Evolutionary conservation across 2,329 filamentous ascomycete species (phyloP).

Genomic region (Apiospora phragmitis): DNA sequence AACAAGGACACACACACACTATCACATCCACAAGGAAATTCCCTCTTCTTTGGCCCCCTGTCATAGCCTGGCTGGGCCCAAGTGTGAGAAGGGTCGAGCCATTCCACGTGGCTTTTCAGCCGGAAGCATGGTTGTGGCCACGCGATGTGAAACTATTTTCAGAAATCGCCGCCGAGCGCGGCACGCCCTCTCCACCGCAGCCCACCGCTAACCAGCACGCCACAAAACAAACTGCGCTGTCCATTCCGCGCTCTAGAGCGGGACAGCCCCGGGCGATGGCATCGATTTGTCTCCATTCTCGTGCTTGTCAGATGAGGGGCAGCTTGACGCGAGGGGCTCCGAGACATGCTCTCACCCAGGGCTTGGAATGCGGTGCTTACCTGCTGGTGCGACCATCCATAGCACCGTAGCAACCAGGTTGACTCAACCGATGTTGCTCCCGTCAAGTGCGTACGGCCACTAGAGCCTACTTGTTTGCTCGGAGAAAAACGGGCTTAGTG

Average conservation of each 20-base stretch:
- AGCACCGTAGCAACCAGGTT: background rate
- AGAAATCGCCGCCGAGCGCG: background rate
- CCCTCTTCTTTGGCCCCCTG: background rate
- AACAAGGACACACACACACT: background rate
- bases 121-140: background rate
- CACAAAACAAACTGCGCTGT: background rate
- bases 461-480: background rate
- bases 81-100: background rate
- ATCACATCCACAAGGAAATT: background rate
- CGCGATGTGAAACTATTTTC: slow-evolving; percentile 1
- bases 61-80: background rate
- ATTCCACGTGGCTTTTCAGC: slow-evolving; percentile 6
- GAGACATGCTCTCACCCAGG: background rate
- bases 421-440: background rate
- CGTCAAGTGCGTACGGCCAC: background rate
- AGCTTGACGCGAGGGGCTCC: background rate
- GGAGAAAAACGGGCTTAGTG: slow-evolving; percentile 2
- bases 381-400: background rate
- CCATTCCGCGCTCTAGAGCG: background rate
- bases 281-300: background rate
- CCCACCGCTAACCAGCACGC: background rate
- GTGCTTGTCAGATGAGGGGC: background rate
- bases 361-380: background rate
- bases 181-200: background rate
- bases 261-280: background rate